Base-by-base conservation (phyloP, 169 alveolate species). In the Plasmodium gaboni region DNA sequence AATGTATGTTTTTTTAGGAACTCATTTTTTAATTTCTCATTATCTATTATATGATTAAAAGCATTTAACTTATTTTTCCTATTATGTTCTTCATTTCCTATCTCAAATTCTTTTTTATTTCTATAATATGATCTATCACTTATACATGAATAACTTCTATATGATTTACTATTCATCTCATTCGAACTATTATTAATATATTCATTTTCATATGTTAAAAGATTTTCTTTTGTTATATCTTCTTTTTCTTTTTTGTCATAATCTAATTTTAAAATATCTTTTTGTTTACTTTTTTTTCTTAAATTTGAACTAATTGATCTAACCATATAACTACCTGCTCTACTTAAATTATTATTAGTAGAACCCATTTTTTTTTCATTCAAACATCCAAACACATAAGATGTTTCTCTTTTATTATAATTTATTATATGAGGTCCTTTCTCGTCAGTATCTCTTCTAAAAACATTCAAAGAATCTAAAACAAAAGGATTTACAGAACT, bases 161-260 rank as follows among this genome's bases (percentile, higher is more conserved):
- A 53, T 32, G 70, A 10, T 68, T 83, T 83, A 13, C 24, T 44
- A 57, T 17, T 15, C 0, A n/a, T 26, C 38, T 83, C 91, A 28
- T 38, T 44, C 2, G 65, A 55, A 2, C 38, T 10, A 9, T 48
- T 67, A 17, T 42, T 51, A n/a, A 68, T 51, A 42, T 61, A 51
- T 4, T 83, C 80, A 68, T 42, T 69, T 55, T 68, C 91, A 57
- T 83, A 83, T n/a, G 91, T 83, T 83, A 83, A 68, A 12, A 83
- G 46, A 68, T 83, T 83, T 13, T 83, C 91, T 48, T 83, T 83
- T 28, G 91, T 83, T 28, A 83, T 22, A 65, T 83, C 91, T 83
- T 83, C 91, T 57, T 83, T 83, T 67, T 83, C 80, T 46, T 80
- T 83, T 38, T 83, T 83, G 32, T 83, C 91, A 60, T 68, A 83